phyloP scores from a whole-genome alignment of 164 flowering plant species.

The Kalanchoe fedtschenkoi region DNA sequence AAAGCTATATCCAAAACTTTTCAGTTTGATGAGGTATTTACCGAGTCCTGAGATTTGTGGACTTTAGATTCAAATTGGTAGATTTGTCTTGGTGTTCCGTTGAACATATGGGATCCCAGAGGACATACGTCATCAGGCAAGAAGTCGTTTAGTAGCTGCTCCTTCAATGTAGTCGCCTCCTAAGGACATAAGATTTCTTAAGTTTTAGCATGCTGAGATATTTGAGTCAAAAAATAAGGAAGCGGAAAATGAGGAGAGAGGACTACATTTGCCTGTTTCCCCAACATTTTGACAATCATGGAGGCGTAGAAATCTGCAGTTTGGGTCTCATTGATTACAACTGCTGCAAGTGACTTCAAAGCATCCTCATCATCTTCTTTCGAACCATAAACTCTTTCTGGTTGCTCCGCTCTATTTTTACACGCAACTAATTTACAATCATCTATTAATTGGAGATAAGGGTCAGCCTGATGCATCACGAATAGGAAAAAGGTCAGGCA shows the following conservation, averaged over 20 bases:
- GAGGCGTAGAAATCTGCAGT: slow-evolving; percentile 49
- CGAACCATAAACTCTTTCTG: slow-evolving; percentile 41
- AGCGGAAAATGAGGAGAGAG: not conserved
- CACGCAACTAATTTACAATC: slow-evolving; percentile 58
- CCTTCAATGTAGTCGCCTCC: slow-evolving; percentile 35
- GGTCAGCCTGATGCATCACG: slow-evolving; percentile 58
- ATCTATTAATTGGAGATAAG: slow-evolving; percentile 58
- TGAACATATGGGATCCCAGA: slow-evolving; percentile 43
- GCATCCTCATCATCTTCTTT: slow-evolving; percentile 69
- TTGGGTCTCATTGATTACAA: slow-evolving; percentile 34
- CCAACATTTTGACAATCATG: slow-evolving; percentile 52
- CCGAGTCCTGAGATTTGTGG: slow-evolving; percentile 15
- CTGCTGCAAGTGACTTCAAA: slow-evolving; percentile 42
- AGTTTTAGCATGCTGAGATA: not conserved
- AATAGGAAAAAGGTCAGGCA: slow-evolving; percentile 1
- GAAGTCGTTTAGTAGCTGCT: slow-evolving; percentile 63
- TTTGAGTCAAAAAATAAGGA: not conserved
- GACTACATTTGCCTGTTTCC: slow-evolving; percentile 34
- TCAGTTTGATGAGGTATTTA: not conserved
- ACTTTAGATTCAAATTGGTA: slow-evolving; percentile 22
- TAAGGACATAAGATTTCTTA: not conserved
- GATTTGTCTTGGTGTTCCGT: slow-evolving; percentile 25
- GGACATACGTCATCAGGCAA: slow-evolving; percentile 81
- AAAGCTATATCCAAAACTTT: not conserved
- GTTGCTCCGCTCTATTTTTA: slow-evolving; percentile 17